These are phyloP conservation scores for Plectosphaerella cucumerina DNA, from an alignment of 2,329 filamentous ascomycete species.

Conservation along the genomic window DNA sequence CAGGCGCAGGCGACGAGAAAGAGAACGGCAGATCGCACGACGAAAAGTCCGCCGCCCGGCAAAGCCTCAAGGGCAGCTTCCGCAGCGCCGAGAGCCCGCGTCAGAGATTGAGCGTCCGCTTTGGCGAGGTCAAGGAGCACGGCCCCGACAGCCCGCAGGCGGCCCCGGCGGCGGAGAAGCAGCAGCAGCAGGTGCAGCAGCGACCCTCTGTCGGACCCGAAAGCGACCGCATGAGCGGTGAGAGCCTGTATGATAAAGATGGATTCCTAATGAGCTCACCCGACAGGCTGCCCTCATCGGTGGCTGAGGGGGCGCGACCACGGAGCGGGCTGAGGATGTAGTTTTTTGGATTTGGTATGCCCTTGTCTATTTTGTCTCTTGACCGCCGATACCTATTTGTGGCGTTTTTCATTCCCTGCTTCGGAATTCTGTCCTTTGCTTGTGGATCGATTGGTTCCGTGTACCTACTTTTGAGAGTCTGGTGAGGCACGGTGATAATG, in stretches of 20 bases:
- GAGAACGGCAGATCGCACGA: not conserved
- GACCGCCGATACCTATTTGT: not conserved
- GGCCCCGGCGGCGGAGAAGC: slow-evolving; percentile 10
- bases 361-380: not conserved
- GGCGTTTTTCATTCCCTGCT: too few species aligned
- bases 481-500: too few species aligned
- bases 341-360: not conserved
- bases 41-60: slow-evolving; percentile 2
- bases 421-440: too few species aligned
- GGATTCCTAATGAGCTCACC: slow-evolving; percentile 41
- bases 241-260: slow-evolving; percentile 41
- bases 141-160: slow-evolving; percentile 21
- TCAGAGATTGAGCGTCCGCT: slow-evolving; percentile 4
- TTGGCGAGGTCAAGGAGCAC: slow-evolving; percentile 21
- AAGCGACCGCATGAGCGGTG: slow-evolving; percentile 24
- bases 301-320: slow-evolving; percentile 3
- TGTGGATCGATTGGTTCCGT: too few species aligned
- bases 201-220: not conserved
- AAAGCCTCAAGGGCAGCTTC: slow-evolving; percentile 2
- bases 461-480: too few species aligned
- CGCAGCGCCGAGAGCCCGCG: slow-evolving; percentile 7
- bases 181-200: not conserved
- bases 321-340: slow-evolving; percentile 22
- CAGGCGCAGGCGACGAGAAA: not conserved
- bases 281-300: slow-evolving; percentile 20